Base-by-base conservation (phyloP, 2,329 filamentous ascomycete species). In the Microdochium paspali region DNA sequence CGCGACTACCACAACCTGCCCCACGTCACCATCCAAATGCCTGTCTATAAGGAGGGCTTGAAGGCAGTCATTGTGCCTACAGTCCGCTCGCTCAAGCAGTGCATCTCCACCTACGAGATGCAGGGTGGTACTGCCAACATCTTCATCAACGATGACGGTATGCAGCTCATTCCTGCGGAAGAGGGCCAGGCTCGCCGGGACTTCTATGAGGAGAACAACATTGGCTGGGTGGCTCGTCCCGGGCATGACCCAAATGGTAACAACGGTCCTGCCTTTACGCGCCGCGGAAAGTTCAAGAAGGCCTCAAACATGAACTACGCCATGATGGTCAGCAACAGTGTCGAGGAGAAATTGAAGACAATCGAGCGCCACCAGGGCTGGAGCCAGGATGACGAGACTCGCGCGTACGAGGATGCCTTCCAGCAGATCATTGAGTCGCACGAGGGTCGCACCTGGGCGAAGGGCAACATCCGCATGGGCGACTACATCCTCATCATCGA, bases 381-480 rank as follows among this genome's bases (percentile, higher is more conserved):
- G 85, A 81, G 73, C 28, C 82, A 87, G 58, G 72, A 76, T 43
- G 80, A 87, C 50, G 85, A 88, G 62, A 77, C 77, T 6, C 66
- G 72, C 50, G 82, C 80, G 1, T 89, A 89, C 58, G 76, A 83
- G 62, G 65, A 72, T 57, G 74, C 79, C 50, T 73, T 90, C 39
- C 76, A 79, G 54, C 76, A 84, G 50, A 77, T 84, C 18, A 72
- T 90, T 31, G 75, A 82, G 44, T 79, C 82, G 44, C 74, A 86
- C 48, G 54, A 60, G 20, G 80, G 82, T 18, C 79, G 83, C 24
- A 85, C 85, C 24, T 87, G 84, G 85, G 87, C 87, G 18, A 87
- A 89, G 60, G 89, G 88, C 51, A 90, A 93, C 64, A 84, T 95
- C 55, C 86, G 88, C 46, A 72, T 94, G 21, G 89, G 89, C 48